Evolutionary conservation across 306 rosid genomes (phyloP).

Genomic region (Trifolium fragiferum): DNA sequence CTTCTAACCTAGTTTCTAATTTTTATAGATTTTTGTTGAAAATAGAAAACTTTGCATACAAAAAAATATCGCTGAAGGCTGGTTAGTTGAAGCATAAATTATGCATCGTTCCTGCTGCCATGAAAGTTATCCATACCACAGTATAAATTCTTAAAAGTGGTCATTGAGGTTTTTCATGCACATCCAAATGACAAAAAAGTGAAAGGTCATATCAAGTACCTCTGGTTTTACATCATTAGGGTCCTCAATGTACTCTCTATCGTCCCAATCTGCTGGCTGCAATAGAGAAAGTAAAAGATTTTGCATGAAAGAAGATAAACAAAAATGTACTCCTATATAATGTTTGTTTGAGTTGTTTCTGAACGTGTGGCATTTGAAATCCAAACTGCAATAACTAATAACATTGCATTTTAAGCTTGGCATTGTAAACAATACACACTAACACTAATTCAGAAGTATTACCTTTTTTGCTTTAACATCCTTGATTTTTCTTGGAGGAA

Average conservation of each 20-base stretch:
- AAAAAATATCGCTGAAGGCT: not conserved
- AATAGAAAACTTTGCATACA: not conserved
- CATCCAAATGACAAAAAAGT: constrained; percentile 10
- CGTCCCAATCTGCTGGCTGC: constrained; percentile 98
- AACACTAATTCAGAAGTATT: constrained; percentile 10
- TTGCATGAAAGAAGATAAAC: constrained; percentile 20
- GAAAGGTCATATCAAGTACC: constrained; percentile 49
- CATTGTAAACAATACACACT: constrained; percentile 20
- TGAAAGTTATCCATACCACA: constrained; percentile 4
- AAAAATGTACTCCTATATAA: constrained; percentile 26
- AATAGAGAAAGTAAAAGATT: constrained; percentile 22
- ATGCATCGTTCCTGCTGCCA: not conserved
- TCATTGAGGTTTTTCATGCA: not conserved
- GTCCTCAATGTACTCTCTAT: constrained; percentile 86
- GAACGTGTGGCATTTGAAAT: not conserved
- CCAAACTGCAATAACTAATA: constrained; percentile 16
- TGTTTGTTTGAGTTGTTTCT: not conserved
- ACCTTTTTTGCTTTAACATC: constrained; percentile 74
- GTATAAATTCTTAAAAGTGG: constrained; percentile 29
- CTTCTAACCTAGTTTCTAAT: not conserved
- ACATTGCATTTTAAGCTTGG: not conserved
- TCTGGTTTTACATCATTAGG: constrained; percentile 76
- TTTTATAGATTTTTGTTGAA: too few species aligned
- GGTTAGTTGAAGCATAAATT: constrained; percentile 17
- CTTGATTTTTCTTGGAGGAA: constrained; percentile 96